Conservation (phyloP, 148 eudicot species). For the Chenopodium berlandieri region DNA sequence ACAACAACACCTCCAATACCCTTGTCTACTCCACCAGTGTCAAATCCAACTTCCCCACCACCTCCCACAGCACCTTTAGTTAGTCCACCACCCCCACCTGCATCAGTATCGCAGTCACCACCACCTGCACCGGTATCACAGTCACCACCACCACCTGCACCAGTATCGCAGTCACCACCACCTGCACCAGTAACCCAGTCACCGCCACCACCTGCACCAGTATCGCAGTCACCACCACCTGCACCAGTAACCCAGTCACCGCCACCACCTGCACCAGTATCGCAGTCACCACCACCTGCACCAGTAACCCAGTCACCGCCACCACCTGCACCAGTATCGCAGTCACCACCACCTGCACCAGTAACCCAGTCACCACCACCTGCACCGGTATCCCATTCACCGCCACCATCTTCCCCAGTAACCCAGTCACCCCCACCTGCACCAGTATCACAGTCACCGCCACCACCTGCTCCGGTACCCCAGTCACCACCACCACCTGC, state of each 20-base stretch:
- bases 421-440: background rate
- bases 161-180: constrained; percentile 22
- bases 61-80: background rate
- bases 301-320: too few species aligned
- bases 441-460: too few species aligned
- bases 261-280: constrained; percentile 26
- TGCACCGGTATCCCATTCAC: constrained; percentile 18
- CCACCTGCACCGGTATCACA: constrained; percentile 30
- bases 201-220: constrained; percentile 25
- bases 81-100: background rate
- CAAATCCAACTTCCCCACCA: constrained; percentile 26
- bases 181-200: constrained; percentile 22
- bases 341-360: too few species aligned
- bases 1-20: constrained; percentile 33
- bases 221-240: constrained; percentile 11
- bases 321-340: constrained; percentile 12
- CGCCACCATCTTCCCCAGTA: constrained; percentile 12
- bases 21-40: constrained; percentile 16
- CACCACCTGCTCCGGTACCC: constrained; percentile 9
- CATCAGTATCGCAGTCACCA: constrained; percentile 10
- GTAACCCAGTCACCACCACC: too few species aligned
- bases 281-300: too few species aligned
- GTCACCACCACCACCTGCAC: constrained; percentile 32
- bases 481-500: too few species aligned
- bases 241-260: constrained; percentile 23